Evolutionary conservation across 129 eudicot species (phyloP).

Genomic region (Oenanthe sinensis): DNA sequence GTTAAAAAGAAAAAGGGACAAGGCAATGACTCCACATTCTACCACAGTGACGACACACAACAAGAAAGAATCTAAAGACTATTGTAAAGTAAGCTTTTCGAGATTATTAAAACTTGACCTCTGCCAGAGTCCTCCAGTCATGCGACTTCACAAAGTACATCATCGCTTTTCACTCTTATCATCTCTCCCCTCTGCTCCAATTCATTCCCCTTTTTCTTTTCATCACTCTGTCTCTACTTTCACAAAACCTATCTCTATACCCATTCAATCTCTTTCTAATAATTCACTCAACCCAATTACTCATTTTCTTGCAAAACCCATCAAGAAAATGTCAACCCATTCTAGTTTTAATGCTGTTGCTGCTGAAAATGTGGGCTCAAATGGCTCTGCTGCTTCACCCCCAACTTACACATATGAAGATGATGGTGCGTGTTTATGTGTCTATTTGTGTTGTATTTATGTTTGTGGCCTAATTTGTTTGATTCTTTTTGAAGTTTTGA

Average conservation of each 20-base stretch:
- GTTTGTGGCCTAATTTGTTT: not conserved
- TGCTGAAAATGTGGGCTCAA: conserved; percentile 27
- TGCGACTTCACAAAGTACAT: conserved; percentile 77
- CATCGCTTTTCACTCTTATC: conserved; percentile 58
- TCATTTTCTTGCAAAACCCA: conserved; percentile 5
- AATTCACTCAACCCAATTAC: not conserved
- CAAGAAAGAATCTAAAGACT: not conserved
- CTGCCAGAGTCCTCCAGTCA: conserved; percentile 12
- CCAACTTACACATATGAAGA: conserved; percentile 13
- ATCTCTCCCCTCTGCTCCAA: conserved; percentile 16
- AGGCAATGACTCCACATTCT: not conserved
- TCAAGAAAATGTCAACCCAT: conserved; percentile 31
- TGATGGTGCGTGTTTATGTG: conserved; percentile 25
- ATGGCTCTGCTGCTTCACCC: conserved; percentile 24
- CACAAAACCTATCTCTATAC: conserved; percentile 17
- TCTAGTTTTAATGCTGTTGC: conserved; percentile 37
- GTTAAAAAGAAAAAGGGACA: no score
- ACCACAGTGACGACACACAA: not conserved
- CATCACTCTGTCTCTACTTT: conserved; percentile 18
- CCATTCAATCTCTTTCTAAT: conserved; percentile 23
- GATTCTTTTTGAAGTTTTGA: not conserved
- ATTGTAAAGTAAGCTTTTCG: not conserved
- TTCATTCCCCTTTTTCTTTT: not conserved
- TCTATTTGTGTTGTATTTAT: not conserved
- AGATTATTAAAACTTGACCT: not conserved